Conservation (phyloP, 208 protist species). For the Phytomonas francai region DNA sequence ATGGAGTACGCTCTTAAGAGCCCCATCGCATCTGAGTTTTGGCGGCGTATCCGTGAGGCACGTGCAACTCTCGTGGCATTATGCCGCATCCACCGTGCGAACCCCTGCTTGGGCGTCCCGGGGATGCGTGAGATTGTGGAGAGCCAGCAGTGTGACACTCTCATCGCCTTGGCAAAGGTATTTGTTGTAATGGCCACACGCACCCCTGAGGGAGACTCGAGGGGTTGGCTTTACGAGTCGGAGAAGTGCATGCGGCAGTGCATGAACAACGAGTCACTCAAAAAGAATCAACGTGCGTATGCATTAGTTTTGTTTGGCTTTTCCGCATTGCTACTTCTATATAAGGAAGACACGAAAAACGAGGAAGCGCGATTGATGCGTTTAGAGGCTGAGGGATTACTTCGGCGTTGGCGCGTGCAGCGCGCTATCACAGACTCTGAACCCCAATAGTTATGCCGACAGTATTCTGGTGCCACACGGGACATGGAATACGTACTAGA, state of each 20-base stretch:
- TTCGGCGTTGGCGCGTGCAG: constrained; percentile 13
- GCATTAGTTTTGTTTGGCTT: constrained; percentile 71
- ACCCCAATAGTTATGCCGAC: not conserved
- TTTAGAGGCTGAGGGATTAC: constrained; percentile 36
- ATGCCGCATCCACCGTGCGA: constrained; percentile 58
- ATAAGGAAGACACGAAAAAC: constrained; percentile 48
- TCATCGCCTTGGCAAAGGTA: constrained; percentile 60
- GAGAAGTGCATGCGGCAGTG: constrained; percentile 77
- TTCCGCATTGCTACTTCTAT: constrained; percentile 56
- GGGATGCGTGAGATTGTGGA: constrained; percentile 58
- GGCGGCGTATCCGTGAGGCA: constrained; percentile 67
- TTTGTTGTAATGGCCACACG: constrained; percentile 84
- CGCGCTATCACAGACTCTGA: not conserved
- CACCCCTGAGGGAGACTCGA: constrained; percentile 50
- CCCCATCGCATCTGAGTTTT: constrained; percentile 65
- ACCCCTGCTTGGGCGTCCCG: constrained; percentile 44
- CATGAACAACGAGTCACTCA: constrained; percentile 28
- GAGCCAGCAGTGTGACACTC: constrained; percentile 66
- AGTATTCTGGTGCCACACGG: not conserved
- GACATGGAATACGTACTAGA: not conserved
- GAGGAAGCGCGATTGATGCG: constrained; percentile 44
- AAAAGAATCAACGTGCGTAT: constrained; percentile 28
- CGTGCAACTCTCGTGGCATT: constrained; percentile 71
- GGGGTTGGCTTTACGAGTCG: constrained; percentile 61
- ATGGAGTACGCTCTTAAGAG: constrained; percentile 81